Base-by-base conservation (phyloP, 2,329 filamentous ascomycete genomes). In the Catunica adiposa region DNA sequence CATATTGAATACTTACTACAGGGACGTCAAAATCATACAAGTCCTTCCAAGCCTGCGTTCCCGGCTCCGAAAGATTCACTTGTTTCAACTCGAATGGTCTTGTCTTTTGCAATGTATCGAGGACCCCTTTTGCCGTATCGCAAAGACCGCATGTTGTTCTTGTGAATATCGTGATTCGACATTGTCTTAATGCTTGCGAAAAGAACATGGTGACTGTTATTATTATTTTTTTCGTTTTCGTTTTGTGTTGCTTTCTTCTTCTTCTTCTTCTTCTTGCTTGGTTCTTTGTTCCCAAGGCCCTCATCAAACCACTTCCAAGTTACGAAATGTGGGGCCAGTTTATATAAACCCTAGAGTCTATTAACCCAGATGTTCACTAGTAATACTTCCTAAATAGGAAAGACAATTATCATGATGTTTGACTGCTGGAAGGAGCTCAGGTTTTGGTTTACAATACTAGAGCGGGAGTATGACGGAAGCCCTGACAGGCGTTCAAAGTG, bases 1-100 rank as follows among this genome's bases (percentile, higher is more conserved):
- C 5, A 34, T 26, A 40, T 31, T 14, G 8, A n/a, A 5, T 17
- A 67, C 75, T 63, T 71, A 89, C 85, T 63, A 89, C 86, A 0
- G 86, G 86, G 6, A 86, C 85, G 62, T 90, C 86, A 65, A 89
- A 86, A 57, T 89, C 85, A 64, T 90, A 90, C 1, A 88, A 64
- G 51, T 82, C 74, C 63, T 78, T 80, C 86, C 86, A 90, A 23
- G 71, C 69, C 59, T 79, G 76, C 15, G 75, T 74, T 25, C 79
- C 76, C 0, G 76, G 72, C 51, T 76, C 74, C 68, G 85, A 79
- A 40, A 89, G 79, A 64, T 89, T 80, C 59, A 86, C 72, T 66
- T 89, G 83, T 6, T 73, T 71, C 66, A 80, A 88, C 17, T 74
- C 74, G 66, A 89, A 87, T 0, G 81, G 82, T 25, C 82, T 71